Evolutionary conservation across 225 moss, liverwort and hornwort species (phyloP).

Genomic region (Anthoceros angustus): DNA sequence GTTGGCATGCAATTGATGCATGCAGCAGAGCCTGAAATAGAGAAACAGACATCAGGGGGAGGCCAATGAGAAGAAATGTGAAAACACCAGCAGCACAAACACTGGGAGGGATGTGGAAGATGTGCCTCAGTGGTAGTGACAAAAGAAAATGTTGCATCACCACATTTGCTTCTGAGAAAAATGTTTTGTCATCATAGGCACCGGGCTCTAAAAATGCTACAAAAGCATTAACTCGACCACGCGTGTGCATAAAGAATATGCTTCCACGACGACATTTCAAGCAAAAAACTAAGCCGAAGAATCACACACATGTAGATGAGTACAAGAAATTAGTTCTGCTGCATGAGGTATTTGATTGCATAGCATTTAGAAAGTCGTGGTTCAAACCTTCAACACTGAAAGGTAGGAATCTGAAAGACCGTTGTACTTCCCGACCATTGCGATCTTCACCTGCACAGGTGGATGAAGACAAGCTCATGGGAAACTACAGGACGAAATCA

Average conservation of each 20-base stretch:
- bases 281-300: too few species aligned
- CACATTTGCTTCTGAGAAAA: neutral
- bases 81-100: neutral
- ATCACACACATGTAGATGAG: too few species aligned
- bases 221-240: too few species aligned
- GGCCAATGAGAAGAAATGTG: neutral
- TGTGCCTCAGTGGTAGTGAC: slow-evolving; percentile 5
- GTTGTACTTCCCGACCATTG: slow-evolving; percentile 97
- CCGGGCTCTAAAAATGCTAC: too few species aligned
- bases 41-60: neutral
- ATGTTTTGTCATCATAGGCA: neutral
- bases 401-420: slow-evolving; percentile 87
- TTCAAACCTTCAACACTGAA: slow-evolving; percentile 62
- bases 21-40: slow-evolving; percentile 62
- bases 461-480: neutral
- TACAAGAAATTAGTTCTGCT: too few species aligned
- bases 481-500: neutral
- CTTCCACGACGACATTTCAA: neutral
- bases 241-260: neutral
- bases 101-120: neutral
- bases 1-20: slow-evolving; percentile 70
- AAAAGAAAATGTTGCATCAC: neutral
- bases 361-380: too few species aligned
- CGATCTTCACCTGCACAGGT: slow-evolving; percentile 59
- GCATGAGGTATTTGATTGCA: too few species aligned